Percentiles rank a stretch among this genome's conserved stretches.
phyloP scores from a whole-genome alignment of 148 eudicot genomes.

The Spergularia marina region DNA sequence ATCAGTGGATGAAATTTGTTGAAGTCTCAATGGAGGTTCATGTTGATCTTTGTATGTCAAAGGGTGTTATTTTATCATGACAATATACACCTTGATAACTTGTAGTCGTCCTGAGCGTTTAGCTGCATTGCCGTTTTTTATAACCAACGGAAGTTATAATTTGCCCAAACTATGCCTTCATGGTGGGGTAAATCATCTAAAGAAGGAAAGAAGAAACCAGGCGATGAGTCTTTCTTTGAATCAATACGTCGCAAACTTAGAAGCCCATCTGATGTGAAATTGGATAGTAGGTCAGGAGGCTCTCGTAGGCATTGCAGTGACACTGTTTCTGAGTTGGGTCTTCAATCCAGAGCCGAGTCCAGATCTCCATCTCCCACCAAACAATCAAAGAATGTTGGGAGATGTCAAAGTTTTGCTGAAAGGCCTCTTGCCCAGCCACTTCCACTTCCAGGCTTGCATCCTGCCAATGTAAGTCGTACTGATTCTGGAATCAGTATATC shows the following conservation, averaged over 20 bases:
- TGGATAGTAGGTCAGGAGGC: slow-evolving; percentile 53
- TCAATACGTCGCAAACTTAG: slow-evolving; percentile 59
- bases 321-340: slow-evolving; percentile 62
- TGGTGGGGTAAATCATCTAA: slow-evolving; percentile 94
- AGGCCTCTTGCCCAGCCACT: slow-evolving; percentile 82
- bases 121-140: background rate
- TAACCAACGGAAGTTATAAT: background rate
- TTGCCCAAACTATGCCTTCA: slow-evolving; percentile 56
- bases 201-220: slow-evolving; percentile 73
- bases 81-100: slow-evolving; percentile 16
- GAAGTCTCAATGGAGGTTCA: slow-evolving; percentile 13
- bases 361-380: slow-evolving; percentile 86
- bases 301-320: slow-evolving; percentile 69
- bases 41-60: background rate
- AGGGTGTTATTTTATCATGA: background rate
- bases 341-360: slow-evolving; percentile 63
- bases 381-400: slow-evolving; percentile 49
- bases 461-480: slow-evolving; percentile 55
- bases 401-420: slow-evolving; percentile 93
- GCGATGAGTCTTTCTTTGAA: slow-evolving; percentile 69
- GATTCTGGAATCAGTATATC: slow-evolving; percentile 67
- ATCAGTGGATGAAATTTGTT: slow-evolving; percentile 6
- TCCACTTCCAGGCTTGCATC: slow-evolving; percentile 68
- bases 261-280: slow-evolving; percentile 61
- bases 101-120: slow-evolving; percentile 15